Evolutionary conservation across 495 filamentous ascomycete species (phyloP), one percentile per base, ranked within the genome.

Genomic region (Staphylotrichum tortipilum): DNA sequence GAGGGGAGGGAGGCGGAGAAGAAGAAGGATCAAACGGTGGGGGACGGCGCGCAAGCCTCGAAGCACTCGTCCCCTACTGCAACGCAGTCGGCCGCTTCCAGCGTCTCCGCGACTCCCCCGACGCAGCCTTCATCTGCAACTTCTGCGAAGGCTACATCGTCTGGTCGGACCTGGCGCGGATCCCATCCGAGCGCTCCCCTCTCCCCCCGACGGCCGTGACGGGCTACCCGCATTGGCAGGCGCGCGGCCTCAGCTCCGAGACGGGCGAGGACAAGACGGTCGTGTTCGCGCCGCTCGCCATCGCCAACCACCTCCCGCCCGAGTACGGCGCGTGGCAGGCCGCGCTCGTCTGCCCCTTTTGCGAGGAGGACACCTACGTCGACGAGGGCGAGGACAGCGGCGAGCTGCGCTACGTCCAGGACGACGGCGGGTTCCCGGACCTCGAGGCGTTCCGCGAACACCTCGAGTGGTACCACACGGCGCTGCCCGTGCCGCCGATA

Each of bases 71-170:
- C 2, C 64, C 68, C 9, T 38, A 29, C 18, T 74, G 71, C 54
- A 69, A 70, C 21, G 50, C 55, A 4, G 57, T 71, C 6, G 71
- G 71, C 7, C 49, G 57, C 11, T 74, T 76, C 44, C 63, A 72
- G 58, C 61, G 68, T 6, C 57, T 72, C 19, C 63, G 57, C 21
- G 58, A 30, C 3, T 26, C 63, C n/a, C 53, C 41, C n/a, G 69
- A 74, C 49, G 67, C 68, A 15, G 71, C 72, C 2, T 76, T 74
- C 46, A 64, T 74, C 0, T 76, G 72, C 54, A 67, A 76, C 54
- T 76, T 69, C 50, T 76, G 72, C 63, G 68, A 73, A 54, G 72
- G 72, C 7, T 69, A 65, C 34, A 50, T 76, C 11, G 60, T 76
- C 19, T 76, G 72, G 72, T 61, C 68, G 24, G 67, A 76, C 50